Evolutionary conservation across 495 filamentous ascomycete genomes (phyloP), one percentile per base, ranked within the genome.

Genomic region (Cercophora sp.): DNA sequence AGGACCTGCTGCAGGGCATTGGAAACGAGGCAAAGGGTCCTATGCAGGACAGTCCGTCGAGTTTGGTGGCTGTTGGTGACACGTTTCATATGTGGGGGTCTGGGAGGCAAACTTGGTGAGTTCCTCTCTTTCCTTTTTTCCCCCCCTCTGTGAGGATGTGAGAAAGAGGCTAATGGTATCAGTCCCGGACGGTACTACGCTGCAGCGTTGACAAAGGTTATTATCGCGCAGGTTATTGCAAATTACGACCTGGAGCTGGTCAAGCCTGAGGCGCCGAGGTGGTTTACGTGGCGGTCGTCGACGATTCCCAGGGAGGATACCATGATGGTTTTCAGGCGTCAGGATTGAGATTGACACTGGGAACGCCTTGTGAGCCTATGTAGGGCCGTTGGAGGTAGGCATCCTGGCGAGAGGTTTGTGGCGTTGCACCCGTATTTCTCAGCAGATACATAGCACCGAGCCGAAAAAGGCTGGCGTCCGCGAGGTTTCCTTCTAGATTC

Each of bases 101-200:
- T 6, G 66, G 66, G 0, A 42, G 50, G 4, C 53, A 55, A 53
- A 40, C 60, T 0, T 68, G 64, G 56, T 61, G 51, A 42, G 48
- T 54, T 35, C 1, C 20, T 32, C 2, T 10, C n/a, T 43, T 6
- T 24, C 22, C 11, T 19, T 40, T 27, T n/a, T 32, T 6, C 5
- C 4, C 4, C 2, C 19, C 3, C 4, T 37, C 26, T 60, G n/a
- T n/a, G n/a, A n/a, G n/a, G n/a, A n/a, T n/a, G n/a, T n/a, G n/a
- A n/a, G n/a, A n/a, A n/a, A n/a, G 18, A 42, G 8, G 20, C 31
- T 51, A 9, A 22, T 16, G 8, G 24, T 15, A 22, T 10, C 13
- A 61, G 57, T 27, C 61, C 63, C 3, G 66, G 63, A 3, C 23
- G 63, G 42, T 66, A 35, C 35, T 64, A 65, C 29, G 63, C 66